These are phyloP conservation scores for Phytophthora colocasiae DNA, from an alignment of 352 stramenopile genomes.

Conservation along the genomic window DNA sequence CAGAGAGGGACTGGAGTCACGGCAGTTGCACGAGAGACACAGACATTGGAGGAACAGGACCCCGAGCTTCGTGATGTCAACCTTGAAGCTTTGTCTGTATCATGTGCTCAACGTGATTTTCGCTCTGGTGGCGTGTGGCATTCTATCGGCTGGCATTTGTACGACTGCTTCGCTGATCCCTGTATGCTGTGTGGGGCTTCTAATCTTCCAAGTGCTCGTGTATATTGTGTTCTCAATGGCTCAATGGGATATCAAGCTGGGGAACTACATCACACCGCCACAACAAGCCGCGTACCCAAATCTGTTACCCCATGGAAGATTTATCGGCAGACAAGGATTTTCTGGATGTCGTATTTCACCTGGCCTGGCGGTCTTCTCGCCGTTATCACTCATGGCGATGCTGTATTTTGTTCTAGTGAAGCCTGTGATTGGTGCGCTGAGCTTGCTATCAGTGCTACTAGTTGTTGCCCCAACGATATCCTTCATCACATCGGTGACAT, in stretches of 20 bases:
- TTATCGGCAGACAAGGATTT: slow-evolving; percentile 17
- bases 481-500: slow-evolving; percentile 32
- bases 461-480: slow-evolving; percentile 39
- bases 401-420: slow-evolving; percentile 76
- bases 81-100: slow-evolving; percentile 60
- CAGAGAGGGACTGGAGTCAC: neutral
- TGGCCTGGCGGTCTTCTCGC: slow-evolving; percentile 60
- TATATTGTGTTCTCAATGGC: slow-evolving; percentile 61
- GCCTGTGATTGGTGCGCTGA: slow-evolving; percentile 53
- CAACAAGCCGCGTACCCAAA: slow-evolving; percentile 50
- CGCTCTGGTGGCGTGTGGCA: slow-evolving; percentile 49
- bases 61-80: slow-evolving; percentile 35
- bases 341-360: slow-evolving; percentile 54
- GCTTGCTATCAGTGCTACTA: slow-evolving; percentile 38
- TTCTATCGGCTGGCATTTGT: slow-evolving; percentile 53
- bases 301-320: slow-evolving; percentile 29
- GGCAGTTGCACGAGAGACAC: slow-evolving; percentile 2
- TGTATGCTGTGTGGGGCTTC: slow-evolving; percentile 69
- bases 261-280: slow-evolving; percentile 41
- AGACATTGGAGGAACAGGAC: slow-evolving; percentile 3
- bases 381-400: slow-evolving; percentile 68
- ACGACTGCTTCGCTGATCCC: slow-evolving; percentile 57
- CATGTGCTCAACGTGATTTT: slow-evolving; percentile 67
- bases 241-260: slow-evolving; percentile 63
- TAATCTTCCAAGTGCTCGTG: slow-evolving; percentile 69